Conservation (phyloP, 1,284 basidiomycete species). For the Ganoderma leucocontextum region DNA sequence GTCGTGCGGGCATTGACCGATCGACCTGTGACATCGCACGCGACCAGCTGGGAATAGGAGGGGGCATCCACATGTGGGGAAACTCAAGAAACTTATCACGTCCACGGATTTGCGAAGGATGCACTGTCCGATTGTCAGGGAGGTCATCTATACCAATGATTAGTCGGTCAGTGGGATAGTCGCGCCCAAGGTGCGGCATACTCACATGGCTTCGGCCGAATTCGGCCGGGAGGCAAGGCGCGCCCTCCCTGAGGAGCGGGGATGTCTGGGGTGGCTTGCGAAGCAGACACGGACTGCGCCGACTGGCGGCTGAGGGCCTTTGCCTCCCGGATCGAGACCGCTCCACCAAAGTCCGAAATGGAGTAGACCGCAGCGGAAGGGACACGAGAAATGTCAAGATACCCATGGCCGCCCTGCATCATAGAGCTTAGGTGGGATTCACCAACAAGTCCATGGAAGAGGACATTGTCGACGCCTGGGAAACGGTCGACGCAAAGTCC, state of each 20-base stretch:
- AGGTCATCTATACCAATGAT: too few species aligned
- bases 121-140: background rate
- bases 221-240: background rate
- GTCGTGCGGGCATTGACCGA: background rate
- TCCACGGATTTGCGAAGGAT: conserved; percentile 11
- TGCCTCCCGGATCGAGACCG: background rate
- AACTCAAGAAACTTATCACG: conserved; percentile 16
- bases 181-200: too few species aligned
- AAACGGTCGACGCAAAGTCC: background rate
- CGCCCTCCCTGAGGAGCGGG: background rate
- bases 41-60: background rate
- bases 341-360: too few species aligned
- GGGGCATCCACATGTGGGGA: conserved; percentile 21
- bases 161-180: too few species aligned
- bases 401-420: background rate
- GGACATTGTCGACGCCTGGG: background rate
- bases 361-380: background rate
- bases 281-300: too few species aligned
- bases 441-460: background rate
- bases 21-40: too few species aligned
- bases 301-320: too few species aligned
- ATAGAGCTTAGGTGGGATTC: background rate
- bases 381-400: background rate
- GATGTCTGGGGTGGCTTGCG: too few species aligned
- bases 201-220: background rate